Conservation (phyloP, 148 eudicot genomes). For the Oxyria digyna region DNA sequence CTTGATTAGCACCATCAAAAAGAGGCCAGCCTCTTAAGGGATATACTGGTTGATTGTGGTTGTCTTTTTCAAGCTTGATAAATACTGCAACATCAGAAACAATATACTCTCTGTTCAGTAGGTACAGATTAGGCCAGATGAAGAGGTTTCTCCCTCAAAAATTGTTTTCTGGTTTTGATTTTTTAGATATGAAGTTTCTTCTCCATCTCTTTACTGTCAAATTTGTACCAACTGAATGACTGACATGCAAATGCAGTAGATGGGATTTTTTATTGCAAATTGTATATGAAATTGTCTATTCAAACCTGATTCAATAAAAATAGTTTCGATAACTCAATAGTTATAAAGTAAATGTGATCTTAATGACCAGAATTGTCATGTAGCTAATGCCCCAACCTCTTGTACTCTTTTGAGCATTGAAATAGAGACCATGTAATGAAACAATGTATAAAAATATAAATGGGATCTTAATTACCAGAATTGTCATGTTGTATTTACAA, state of each 20-base stretch:
- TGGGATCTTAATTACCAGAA: too few species aligned
- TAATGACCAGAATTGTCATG: too few species aligned
- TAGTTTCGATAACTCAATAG: background rate
- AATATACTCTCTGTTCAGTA: background rate
- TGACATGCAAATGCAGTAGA: background rate
- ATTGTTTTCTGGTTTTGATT: background rate
- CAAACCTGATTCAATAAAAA: background rate
- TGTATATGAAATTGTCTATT: background rate
- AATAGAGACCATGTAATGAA: background rate
- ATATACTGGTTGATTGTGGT: background rate
- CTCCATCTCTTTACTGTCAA: background rate
- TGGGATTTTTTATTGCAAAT: background rate
- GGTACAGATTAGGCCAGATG: background rate
- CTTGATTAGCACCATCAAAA: constrained; percentile 13
- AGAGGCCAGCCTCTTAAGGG: background rate
- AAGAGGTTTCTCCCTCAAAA: background rate
- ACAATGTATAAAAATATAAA: too few species aligned
- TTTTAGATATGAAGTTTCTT: background rate
- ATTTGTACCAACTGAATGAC: background rate
- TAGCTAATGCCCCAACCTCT: too few species aligned
- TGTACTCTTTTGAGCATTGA: too few species aligned
- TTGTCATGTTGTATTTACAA: too few species aligned
- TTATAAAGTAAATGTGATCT: too few species aligned
- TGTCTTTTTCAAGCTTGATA: background rate
- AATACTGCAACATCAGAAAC: background rate